Percentiles rank a stretch among this genome's conserved stretches.
Evolutionary conservation across 1,284 basidiomycete genomes (phyloP).

Genomic region (Tilletia setariae): DNA sequence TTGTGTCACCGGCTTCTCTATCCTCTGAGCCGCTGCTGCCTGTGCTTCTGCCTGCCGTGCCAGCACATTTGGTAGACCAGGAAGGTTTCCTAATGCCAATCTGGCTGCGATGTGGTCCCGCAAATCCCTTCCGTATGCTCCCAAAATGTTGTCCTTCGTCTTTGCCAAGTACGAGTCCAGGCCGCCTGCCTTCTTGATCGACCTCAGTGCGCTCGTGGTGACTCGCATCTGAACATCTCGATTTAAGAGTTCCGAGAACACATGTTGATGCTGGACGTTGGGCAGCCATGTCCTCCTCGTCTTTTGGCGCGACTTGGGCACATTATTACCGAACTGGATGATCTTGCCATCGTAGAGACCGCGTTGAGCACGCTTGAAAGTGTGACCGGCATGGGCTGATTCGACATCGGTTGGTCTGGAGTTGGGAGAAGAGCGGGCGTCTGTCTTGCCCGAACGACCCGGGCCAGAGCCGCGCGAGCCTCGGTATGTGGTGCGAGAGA

Average conservation of each 20-base stretch:
- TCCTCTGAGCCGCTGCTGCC: background rate
- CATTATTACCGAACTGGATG: constrained; percentile 47
- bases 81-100: background rate
- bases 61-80: background rate
- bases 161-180: constrained; percentile 46
- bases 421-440: constrained; percentile 45
- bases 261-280: constrained; percentile 43
- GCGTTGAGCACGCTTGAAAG: constrained; percentile 50
- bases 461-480: constrained; percentile 46
- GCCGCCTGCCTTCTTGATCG: constrained; percentile 48
- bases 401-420: constrained; percentile 36
- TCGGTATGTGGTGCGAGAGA: constrained; percentile 52
- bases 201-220: constrained; percentile 36
- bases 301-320: constrained; percentile 52
- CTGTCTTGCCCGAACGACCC: constrained; percentile 41
- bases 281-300: constrained; percentile 45
- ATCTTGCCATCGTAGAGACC: constrained; percentile 49
- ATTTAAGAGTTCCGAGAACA: constrained; percentile 33
- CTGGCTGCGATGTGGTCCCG: constrained; percentile 19
- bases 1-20: background rate
- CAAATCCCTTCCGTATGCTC: constrained; percentile 43
- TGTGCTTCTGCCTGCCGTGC: background rate
- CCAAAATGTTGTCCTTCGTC: constrained; percentile 38
- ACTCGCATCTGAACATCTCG: constrained; percentile 29
- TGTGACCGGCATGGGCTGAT: constrained; percentile 31